These are phyloP conservation scores for Kitagawia praeruptora DNA, from an alignment of 129 eudicot genomes.

Conservation along the genomic window DNA sequence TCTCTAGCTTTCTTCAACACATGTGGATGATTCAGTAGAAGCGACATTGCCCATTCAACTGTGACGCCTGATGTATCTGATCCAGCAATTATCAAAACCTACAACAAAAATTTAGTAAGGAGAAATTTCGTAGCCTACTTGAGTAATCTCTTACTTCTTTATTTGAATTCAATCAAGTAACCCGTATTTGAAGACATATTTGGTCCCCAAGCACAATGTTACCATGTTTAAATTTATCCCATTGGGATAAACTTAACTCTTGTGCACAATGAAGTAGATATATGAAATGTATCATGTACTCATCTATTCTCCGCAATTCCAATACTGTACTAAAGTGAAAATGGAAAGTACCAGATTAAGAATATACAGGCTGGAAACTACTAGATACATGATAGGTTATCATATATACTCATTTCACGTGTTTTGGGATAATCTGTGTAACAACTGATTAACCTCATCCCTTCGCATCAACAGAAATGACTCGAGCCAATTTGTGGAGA, in stretches of 20 bases:
- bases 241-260: too few relatives aligned
- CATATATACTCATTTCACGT: not conserved
- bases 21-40: slow-evolving; percentile 24
- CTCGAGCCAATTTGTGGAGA: slow-evolving; percentile 33
- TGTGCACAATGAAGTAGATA: too few relatives aligned
- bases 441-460: slow-evolving; percentile 20
- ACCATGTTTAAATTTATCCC: too few relatives aligned
- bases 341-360: too few relatives aligned
- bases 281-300: too few relatives aligned
- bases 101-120: not conserved
- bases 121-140: not conserved
- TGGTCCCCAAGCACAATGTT: not conserved
- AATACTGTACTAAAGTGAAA: not conserved
- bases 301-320: not conserved
- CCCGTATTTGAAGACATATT: not conserved
- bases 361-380: not conserved
- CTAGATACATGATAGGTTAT: too few relatives aligned
- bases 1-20: slow-evolving; percentile 20
- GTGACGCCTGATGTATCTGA: slow-evolving; percentile 28
- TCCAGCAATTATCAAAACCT: slow-evolving; percentile 25
- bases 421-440: slow-evolving; percentile 1
- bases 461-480: slow-evolving; percentile 16
- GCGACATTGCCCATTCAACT: slow-evolving; percentile 34
- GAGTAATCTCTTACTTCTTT: not conserved
- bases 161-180: not conserved